Conservation (phyloP, 2,329 filamentous ascomycete genomes). For the Stachybotrys chlorohalonatus region DNA sequence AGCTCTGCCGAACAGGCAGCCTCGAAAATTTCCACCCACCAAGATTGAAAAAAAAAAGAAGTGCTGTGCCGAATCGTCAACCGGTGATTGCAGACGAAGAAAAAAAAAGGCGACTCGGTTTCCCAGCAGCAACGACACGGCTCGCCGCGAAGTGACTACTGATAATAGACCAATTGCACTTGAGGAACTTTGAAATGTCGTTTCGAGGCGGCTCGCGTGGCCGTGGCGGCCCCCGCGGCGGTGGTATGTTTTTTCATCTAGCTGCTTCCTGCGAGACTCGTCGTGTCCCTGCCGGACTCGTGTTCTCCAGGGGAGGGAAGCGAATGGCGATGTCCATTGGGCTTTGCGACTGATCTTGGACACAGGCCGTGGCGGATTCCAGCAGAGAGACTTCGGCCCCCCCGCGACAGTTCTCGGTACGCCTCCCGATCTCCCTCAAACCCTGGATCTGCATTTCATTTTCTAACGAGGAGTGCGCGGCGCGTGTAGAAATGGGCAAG, state of each 20-base stretch:
- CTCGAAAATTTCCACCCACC: slow-evolving; percentile 22
- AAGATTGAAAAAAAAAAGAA: slow-evolving; percentile 2
- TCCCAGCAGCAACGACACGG: background rate
- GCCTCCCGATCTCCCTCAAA: slow-evolving; percentile 1
- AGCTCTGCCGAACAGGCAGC: slow-evolving; percentile 8
- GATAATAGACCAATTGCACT: background rate
- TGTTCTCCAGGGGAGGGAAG: too few species aligned
- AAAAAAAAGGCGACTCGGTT: background rate
- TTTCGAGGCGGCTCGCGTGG: slow-evolving; percentile 28
- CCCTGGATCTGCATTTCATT: background rate
- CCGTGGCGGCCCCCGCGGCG: slow-evolving; percentile 25
- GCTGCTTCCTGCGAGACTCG: too few species aligned
- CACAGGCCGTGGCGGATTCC: slow-evolving; percentile 27
- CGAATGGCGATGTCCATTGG: too few species aligned
- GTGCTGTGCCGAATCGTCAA: too few species aligned
- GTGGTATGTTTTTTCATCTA: slow-evolving; percentile 6
- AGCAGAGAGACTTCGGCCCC: slow-evolving; percentile 29
- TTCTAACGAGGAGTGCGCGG: slow-evolving; percentile 4
- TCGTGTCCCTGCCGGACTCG: too few species aligned
- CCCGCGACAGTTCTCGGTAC: slow-evolving; percentile 27
- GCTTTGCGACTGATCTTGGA: too few species aligned
- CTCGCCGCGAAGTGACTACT: too few species aligned
- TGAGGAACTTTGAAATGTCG: slow-evolving; percentile 17
- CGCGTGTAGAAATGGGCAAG: slow-evolving; percentile 66
- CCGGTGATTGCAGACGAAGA: too few species aligned